phyloP scores from a whole-genome alignment of 1,139 yeast genomes.

The Pichia norvegensis region DNA sequence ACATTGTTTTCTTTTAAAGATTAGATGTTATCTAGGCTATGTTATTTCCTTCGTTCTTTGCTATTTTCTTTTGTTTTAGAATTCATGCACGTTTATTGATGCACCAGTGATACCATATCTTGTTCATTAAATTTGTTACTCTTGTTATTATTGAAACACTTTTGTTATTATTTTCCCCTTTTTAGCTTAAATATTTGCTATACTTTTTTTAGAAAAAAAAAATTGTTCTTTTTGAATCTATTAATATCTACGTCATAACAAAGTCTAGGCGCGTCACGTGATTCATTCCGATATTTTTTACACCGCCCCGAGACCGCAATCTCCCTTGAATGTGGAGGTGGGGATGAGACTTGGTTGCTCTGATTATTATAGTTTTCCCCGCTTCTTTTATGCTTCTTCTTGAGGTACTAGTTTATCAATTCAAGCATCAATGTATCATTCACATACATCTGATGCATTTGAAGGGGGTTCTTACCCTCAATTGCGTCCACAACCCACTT shows the following conservation, averaged over 20 bases:
- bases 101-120: not conserved
- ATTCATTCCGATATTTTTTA: too few relatives aligned
- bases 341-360: too few relatives aligned
- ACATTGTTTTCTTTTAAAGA: slow-evolving; percentile 49
- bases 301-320: too few relatives aligned
- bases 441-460: slow-evolving; percentile 1
- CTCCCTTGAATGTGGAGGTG: too few relatives aligned
- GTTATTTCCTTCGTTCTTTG: not conserved
- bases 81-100: not conserved
- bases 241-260: too few relatives aligned
- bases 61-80: not conserved
- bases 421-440: slow-evolving; percentile 1
- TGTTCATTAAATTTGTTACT: not conserved
- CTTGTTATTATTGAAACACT: not conserved
- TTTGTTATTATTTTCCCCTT: not conserved
- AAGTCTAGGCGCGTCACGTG: too few relatives aligned
- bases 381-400: not conserved
- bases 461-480: slow-evolving; percentile 27
- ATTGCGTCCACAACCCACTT: slow-evolving; percentile 59
- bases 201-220: too few relatives aligned
- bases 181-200: not conserved
- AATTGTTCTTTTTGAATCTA: too few relatives aligned
- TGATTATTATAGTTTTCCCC: not conserved
- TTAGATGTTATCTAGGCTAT: not conserved
- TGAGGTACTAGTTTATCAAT: not conserved